phyloP scores from a whole-genome alignment of 306 rosid species.

The Luffa aegyptiaca region DNA sequence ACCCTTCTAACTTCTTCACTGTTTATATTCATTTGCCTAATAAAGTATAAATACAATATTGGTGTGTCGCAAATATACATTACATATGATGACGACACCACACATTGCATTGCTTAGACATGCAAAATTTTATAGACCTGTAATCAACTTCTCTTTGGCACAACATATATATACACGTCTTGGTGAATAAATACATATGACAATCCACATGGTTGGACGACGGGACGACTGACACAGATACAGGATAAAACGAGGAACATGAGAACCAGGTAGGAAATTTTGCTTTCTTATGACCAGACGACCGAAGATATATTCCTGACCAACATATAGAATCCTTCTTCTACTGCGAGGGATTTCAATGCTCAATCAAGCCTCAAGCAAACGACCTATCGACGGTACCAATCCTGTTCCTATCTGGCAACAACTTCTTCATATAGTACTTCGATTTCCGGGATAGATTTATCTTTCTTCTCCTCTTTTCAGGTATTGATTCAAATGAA shows the following conservation, averaged over 20 bases:
- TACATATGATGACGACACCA: not conserved
- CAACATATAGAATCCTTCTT: not conserved
- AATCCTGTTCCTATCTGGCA: constrained; percentile 67
- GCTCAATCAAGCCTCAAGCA: constrained; percentile 23
- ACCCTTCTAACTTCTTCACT: not conserved
- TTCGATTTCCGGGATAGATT: constrained; percentile 84
- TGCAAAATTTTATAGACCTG: not conserved
- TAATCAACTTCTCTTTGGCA: not conserved
- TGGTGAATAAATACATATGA: not conserved
- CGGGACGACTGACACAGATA: not conserved
- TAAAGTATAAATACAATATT: not conserved
- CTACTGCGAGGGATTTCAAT: not conserved
- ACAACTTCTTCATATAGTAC: constrained; percentile 76
- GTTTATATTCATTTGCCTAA: not conserved
- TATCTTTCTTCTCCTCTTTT: constrained; percentile 50
- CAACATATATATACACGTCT: not conserved
- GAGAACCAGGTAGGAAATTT: not conserved
- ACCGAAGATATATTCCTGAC: not conserved
- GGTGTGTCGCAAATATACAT: not conserved
- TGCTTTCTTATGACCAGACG: not conserved
- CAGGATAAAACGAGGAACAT: not conserved
- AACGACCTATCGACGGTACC: constrained; percentile 26
- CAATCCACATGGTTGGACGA: not conserved
- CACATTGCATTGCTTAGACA: not conserved
- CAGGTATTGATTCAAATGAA: constrained; percentile 70